phyloP scores from a whole-genome alignment of 768 basidiomycete genomes.

The Pleurotus sapidus region DNA sequence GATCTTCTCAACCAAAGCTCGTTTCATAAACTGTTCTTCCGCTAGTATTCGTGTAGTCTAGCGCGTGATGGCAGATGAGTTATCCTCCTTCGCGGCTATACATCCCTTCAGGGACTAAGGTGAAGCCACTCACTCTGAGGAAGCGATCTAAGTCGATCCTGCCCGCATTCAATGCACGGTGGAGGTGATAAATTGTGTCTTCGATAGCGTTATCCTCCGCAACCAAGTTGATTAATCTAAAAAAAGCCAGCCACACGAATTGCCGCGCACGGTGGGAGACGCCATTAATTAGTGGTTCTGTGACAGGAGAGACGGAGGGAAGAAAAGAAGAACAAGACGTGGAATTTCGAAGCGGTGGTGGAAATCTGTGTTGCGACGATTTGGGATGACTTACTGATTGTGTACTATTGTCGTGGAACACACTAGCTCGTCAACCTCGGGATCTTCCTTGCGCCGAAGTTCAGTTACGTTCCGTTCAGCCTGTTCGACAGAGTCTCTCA shows the following conservation, averaged over 20 bases:
- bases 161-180: slow-evolving; percentile 86
- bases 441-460: slow-evolving; percentile 80
- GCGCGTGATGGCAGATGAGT: slow-evolving; percentile 6
- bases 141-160: slow-evolving; percentile 94
- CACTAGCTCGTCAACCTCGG: slow-evolving; percentile 93
- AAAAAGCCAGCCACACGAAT: slow-evolving; percentile 6
- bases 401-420: slow-evolving; percentile 95
- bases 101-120: neutral
- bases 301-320: neutral
- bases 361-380: slow-evolving; percentile 11
- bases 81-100: slow-evolving; percentile 1
- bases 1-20: slow-evolving; percentile 93
- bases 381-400: slow-evolving; percentile 73
- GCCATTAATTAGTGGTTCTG: neutral
- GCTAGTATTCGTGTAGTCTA: slow-evolving; percentile 85
- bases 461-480: slow-evolving; percentile 77
- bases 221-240: slow-evolving; percentile 90
- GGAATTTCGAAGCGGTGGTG: slow-evolving; percentile 10
- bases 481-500: slow-evolving; percentile 57
- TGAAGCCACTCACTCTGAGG: slow-evolving; percentile 63
- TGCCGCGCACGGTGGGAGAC: slow-evolving; percentile 4
- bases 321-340: slow-evolving; percentile 6
- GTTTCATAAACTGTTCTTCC: slow-evolving; percentile 96
- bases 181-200: slow-evolving; percentile 96
- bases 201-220: slow-evolving; percentile 99